A percentile compares a stretch with the other conserved stretches of the same genome.
Evolutionary conservation across 2,329 filamentous ascomycete species (phyloP).

Genomic region (Clathrospora elynae): DNA sequence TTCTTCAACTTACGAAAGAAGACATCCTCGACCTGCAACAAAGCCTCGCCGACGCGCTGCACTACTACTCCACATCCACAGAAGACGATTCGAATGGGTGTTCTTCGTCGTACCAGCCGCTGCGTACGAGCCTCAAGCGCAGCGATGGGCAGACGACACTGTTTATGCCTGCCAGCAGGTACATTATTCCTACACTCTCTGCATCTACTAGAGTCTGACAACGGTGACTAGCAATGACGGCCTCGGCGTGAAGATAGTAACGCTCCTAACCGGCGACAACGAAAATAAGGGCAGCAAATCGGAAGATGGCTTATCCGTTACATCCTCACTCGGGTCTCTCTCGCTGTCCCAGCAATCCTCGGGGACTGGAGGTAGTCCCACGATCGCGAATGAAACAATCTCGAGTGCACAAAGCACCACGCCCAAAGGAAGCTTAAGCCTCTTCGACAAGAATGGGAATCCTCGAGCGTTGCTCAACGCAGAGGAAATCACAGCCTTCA

Average conservation of each 20-base stretch:
- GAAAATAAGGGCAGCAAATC: slow-evolving; percentile 25
- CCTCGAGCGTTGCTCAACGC: slow-evolving; percentile 69
- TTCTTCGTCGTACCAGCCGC: slow-evolving; percentile 65
- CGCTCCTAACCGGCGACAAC: slow-evolving; percentile 51
- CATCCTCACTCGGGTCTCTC: slow-evolving; percentile 41
- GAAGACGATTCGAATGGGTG: slow-evolving; percentile 62
- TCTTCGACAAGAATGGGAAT: slow-evolving; percentile 63
- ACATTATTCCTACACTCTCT: background rate
- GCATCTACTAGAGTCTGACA: background rate
- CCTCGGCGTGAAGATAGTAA: slow-evolving; percentile 69
- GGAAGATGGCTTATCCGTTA: slow-evolving; percentile 36
- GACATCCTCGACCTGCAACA: slow-evolving; percentile 64
- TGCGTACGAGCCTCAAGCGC: slow-evolving; percentile 64
- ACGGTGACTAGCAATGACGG: slow-evolving; percentile 54
- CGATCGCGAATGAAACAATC: too few species aligned
- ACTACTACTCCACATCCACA: slow-evolving; percentile 67
- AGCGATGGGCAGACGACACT: slow-evolving; percentile 66
- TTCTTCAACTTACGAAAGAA: slow-evolving; percentile 61
- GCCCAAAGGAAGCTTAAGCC: slow-evolving; percentile 62
- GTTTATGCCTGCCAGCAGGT: slow-evolving; percentile 67
- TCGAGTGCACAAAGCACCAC: slow-evolving; percentile 47
- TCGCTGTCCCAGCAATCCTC: slow-evolving; percentile 32
- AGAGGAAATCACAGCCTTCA: slow-evolving; percentile 70
- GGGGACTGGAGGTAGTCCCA: too few species aligned
- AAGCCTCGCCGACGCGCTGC: slow-evolving; percentile 64